Base-by-base conservation (phyloP, 1,284 basidiomycete genomes). In the Athelia psychrophila region DNA sequence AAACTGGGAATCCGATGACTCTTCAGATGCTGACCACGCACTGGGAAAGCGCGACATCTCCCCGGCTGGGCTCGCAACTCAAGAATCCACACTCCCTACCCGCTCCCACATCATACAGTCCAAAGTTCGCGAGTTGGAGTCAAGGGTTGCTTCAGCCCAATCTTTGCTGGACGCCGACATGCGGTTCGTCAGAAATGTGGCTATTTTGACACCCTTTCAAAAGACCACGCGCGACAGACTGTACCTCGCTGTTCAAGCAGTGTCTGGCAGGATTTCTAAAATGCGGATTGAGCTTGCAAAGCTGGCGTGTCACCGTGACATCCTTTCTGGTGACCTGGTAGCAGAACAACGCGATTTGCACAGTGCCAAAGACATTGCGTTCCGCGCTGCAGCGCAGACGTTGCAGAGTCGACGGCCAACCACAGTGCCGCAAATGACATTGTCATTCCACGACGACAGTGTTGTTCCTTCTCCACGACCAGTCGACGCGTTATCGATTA, bases 121-220 rank as follows among this genome's bases (percentile, higher is more conserved):
- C 22, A 88, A 87, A 61, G 76, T 95, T 30, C 67, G 71, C 36
- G 80, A 86, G 42, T 69, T 95, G 48, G 83, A 91, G 45, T 65
- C 70, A 13, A 78, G 76, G 53, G 81, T 93, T 48, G 66, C 72
- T 15, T 65, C 75, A 1, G 72, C 78, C n/a, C 83, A 86, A 58
- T 64, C 74, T 0, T 79, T 83, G 53, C 80, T 97, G n/a, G 81
- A 88, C 46, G 70, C 79, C 13, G 81, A 89, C 58, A 72, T 95
- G 62, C 83, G 88, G 23, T 71, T 88, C 36, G 83, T 89, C 18
- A 84, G 88, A 40, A 95, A 95, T 61, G 77, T 97, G n/a, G 86
- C 86, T 2, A 81, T 90, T 48, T 75, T 97, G 46, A 89, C 92
- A 8, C 93, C 95, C 2, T 95, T 98, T 67, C 91, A 89, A 62